phyloP scores from a whole-genome alignment of 2,329 filamentous ascomycete genomes.

The Pseudogymnoascus sp. region DNA sequence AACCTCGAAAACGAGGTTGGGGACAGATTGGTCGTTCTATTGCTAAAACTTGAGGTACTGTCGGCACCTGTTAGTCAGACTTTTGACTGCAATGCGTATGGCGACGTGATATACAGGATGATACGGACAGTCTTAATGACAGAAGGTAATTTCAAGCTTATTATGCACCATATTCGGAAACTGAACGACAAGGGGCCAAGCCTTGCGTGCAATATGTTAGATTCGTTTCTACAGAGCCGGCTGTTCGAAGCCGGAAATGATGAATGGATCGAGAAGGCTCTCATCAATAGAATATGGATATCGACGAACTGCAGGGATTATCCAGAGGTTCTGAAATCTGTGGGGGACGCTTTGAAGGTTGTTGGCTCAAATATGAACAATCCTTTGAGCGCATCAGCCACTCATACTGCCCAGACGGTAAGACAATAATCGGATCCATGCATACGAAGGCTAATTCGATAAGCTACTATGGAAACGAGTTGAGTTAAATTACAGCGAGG shows the following conservation, averaged over 20 bases:
- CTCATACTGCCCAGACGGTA: slow-evolving; percentile 62
- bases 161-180: slow-evolving; percentile 62
- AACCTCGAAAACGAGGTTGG: slow-evolving; percentile 53
- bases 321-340: slow-evolving; percentile 30
- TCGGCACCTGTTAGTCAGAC: slow-evolving; percentile 39
- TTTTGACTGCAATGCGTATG: slow-evolving; percentile 44
- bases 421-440: slow-evolving; percentile 21
- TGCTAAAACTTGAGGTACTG: slow-evolving; percentile 64
- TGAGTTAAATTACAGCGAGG: slow-evolving; percentile 49
- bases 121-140: slow-evolving; percentile 53
- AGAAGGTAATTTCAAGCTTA: slow-evolving; percentile 54
- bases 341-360: slow-evolving; percentile 38
- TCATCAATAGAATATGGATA: slow-evolving; percentile 64
- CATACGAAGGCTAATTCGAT: neutral
- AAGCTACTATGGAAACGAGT: slow-evolving; percentile 77
- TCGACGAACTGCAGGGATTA: slow-evolving; percentile 40
- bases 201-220: slow-evolving; percentile 46
- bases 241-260: slow-evolving; percentile 43
- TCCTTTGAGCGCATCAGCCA: slow-evolving; percentile 51
- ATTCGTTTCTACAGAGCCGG: slow-evolving; percentile 55
- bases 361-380: slow-evolving; percentile 40
- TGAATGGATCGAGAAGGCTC: slow-evolving; percentile 60
- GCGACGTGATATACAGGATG: slow-evolving; percentile 52
- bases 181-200: slow-evolving; percentile 49
- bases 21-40: slow-evolving; percentile 55